Percentiles rank a stretch among this genome's conserved stretches.
Conservation (phyloP, 805 yeast genomes). For the Sugiyamaella smithiae region DNA sequence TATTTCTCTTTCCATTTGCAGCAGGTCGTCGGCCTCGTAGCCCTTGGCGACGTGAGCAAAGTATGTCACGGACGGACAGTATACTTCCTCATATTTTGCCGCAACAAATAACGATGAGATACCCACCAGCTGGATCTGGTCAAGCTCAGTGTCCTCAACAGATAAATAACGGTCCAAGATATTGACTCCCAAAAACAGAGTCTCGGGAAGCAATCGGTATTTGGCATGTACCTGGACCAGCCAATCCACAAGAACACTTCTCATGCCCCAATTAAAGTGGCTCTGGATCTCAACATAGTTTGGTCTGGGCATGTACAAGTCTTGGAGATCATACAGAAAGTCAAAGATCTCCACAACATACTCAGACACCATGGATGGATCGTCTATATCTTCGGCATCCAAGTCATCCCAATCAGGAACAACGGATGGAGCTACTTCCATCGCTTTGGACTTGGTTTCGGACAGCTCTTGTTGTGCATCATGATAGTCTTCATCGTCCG, state of each 20-base stretch:
- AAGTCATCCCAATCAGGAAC: conserved; percentile 28
- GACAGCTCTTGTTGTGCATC: not conserved
- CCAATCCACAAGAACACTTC: conserved; percentile 92
- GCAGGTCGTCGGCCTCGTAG: conserved; percentile 73
- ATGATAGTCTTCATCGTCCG: conserved; percentile 2
- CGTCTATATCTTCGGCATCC: conserved; percentile 39
- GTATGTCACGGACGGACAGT: conserved; percentile 78
- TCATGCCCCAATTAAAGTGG: conserved; percentile 73
- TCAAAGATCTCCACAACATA: conserved; percentile 85
- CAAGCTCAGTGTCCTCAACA: conserved; percentile 67
- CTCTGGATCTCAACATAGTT: conserved; percentile 60
- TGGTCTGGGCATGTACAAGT: conserved; percentile 60
- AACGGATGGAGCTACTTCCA: not conserved
- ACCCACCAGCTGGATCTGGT: conserved; percentile 78
- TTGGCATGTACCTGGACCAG: conserved; percentile 82
- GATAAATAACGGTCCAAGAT: conserved; percentile 86
- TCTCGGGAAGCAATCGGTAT: conserved; percentile 81
- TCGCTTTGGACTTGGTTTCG: not conserved
- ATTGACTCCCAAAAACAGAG: conserved; percentile 77
- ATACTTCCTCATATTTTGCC: conserved; percentile 91
- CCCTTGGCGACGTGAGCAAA: conserved; percentile 89
- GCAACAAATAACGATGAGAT: conserved; percentile 85
- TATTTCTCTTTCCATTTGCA: conserved; percentile 78
- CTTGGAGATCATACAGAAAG: conserved; percentile 70
- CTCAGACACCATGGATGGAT: conserved; percentile 82